These are phyloP conservation scores for Casuarina glauca DNA, from an alignment of 306 rosid species.

Conservation along the genomic window DNA sequence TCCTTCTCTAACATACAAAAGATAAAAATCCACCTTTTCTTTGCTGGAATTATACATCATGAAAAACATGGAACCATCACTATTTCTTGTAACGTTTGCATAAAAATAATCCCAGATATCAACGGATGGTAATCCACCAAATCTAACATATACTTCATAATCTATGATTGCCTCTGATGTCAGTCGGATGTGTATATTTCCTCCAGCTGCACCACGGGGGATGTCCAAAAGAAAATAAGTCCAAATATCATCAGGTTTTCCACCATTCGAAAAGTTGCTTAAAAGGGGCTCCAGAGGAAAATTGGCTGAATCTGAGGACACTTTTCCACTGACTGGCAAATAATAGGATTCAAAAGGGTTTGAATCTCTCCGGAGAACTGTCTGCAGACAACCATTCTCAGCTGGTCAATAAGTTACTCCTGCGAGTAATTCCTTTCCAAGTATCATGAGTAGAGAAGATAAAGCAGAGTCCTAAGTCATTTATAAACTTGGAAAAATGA, in stretches of 20 bases:
- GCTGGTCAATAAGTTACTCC: constrained; percentile 46
- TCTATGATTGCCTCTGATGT: constrained; percentile 50
- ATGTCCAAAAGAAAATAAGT: constrained; percentile 72
- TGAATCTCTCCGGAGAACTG: constrained; percentile 58
- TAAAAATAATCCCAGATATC: constrained; percentile 78
- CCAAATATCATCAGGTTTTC: constrained; percentile 57
- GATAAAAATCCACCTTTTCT: constrained; percentile 62
- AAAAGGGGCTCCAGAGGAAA: constrained; percentile 78
- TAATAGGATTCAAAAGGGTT: constrained; percentile 77
- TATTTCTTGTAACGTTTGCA: constrained; percentile 74
- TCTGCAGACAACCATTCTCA: constrained; percentile 82
- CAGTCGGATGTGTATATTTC: constrained; percentile 65
- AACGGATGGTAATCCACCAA: constrained; percentile 86
- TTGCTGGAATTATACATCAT: constrained; percentile 68
- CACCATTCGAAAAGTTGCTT: constrained; percentile 47
- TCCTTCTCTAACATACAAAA: constrained; percentile 87
- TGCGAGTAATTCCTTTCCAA: constrained; percentile 38
- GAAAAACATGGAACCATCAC: constrained; percentile 72
- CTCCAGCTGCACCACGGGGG: constrained; percentile 92
- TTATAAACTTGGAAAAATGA: constrained; percentile 8
- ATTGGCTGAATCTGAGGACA: constrained; percentile 45
- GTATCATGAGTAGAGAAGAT: constrained; percentile 39
- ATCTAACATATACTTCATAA: constrained; percentile 81
- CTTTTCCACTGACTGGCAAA: constrained; percentile 65
- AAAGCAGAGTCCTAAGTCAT: constrained; percentile 15